These are phyloP conservation scores for Urochloa ruziziensis DNA, from an alignment of 176 grass and related monocot genomes.

Conservation along the genomic window DNA sequence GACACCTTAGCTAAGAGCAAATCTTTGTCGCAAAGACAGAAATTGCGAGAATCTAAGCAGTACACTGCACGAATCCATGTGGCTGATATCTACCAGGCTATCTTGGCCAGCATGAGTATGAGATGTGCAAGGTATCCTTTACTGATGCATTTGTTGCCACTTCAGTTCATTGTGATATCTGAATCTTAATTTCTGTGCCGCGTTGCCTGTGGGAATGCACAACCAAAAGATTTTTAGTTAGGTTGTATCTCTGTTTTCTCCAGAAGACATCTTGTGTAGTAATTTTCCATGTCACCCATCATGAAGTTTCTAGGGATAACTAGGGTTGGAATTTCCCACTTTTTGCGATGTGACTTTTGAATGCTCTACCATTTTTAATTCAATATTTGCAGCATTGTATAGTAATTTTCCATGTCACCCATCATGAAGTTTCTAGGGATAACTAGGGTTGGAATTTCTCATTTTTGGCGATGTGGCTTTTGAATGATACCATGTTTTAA, in stretches of 20 bases:
- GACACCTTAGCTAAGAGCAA: conserved; percentile 77
- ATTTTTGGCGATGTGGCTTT: not conserved
- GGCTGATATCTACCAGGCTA: conserved; percentile 74
- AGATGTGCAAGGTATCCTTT: conserved; percentile 50
- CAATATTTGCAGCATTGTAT: no score
- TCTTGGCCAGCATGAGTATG: conserved; percentile 60
- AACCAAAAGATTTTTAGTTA: not conserved
- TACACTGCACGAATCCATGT: conserved; percentile 76
- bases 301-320: not conserved
- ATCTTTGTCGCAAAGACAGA: conserved; percentile 59
- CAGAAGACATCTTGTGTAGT: not conserved
- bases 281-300: not conserved
- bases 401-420: no score
- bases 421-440: no score
- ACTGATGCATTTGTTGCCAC: not conserved
- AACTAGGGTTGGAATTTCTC: no score
- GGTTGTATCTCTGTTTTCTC: not conserved
- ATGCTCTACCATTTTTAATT: no score
- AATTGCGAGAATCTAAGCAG: conserved; percentile 60
- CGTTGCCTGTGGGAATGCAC: not conserved
- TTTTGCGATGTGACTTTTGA: no score
- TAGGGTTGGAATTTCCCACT: not conserved
- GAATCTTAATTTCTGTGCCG: not conserved
- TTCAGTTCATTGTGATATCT: not conserved
- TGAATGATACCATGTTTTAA: not conserved